These are phyloP conservation scores for Coemansia sp. DNA, from an alignment of 192 early-diverging fungal species.

Conservation along the genomic window DNA sequence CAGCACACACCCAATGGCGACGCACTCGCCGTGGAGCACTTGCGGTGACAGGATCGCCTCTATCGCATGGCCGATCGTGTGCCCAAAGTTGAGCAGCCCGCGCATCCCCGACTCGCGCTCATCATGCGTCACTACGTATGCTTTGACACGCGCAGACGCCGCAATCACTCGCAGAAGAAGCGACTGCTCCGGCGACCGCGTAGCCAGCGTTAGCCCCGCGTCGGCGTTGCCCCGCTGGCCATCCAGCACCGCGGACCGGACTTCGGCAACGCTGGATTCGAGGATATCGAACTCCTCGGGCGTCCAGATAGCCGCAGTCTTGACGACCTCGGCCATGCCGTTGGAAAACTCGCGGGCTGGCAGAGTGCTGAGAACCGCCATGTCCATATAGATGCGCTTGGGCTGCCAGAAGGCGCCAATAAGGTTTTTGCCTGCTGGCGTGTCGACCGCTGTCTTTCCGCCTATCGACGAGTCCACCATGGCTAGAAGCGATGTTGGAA, in stretches of 20 bases:
- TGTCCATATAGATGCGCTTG: slow-evolving; percentile 89
- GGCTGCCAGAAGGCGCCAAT: slow-evolving; percentile 98
- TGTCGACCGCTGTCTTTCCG: slow-evolving; percentile 97
- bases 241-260: slow-evolving; percentile 73
- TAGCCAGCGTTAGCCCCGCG: slow-evolving; percentile 45
- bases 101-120: slow-evolving; percentile 95
- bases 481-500: slow-evolving; percentile 93
- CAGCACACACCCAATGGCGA: slow-evolving; percentile 92
- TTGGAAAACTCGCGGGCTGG: slow-evolving; percentile 93
- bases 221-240: slow-evolving; percentile 18
- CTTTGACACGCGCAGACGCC: slow-evolving; percentile 89
- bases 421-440: slow-evolving; percentile 92
- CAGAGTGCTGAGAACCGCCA: slow-evolving; percentile 79
- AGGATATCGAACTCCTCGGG: slow-evolving; percentile 87
- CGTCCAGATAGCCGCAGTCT: slow-evolving; percentile 94
- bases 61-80: slow-evolving; percentile 95
- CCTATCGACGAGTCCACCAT: slow-evolving; percentile 99
- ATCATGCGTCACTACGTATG: slow-evolving; percentile 92
- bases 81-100: slow-evolving; percentile 95
- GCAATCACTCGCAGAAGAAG: slow-evolving; percentile 84
- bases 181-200: slow-evolving; percentile 64
- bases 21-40: slow-evolving; percentile 95
- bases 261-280: slow-evolving; percentile 81
- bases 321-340: slow-evolving; percentile 97
- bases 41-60: slow-evolving; percentile 89